Conservation (phyloP, 495 filamentous ascomycete genomes). For the Trichoderma orchidacearum region DNA sequence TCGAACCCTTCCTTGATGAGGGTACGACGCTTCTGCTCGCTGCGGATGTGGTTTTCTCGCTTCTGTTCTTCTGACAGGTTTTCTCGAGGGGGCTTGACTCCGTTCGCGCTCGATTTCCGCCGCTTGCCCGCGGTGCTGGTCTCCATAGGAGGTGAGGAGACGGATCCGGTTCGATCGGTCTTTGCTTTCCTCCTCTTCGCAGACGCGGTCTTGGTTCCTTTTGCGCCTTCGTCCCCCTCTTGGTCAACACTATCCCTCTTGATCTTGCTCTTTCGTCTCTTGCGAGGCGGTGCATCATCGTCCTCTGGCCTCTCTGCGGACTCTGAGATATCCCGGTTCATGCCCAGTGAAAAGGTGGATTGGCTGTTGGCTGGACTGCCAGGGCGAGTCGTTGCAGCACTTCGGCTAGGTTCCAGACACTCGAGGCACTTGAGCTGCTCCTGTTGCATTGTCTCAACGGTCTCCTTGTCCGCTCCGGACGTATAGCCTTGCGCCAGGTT, state of each 20-base stretch:
- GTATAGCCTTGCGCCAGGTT: constrained; percentile 39
- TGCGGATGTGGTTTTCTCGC: constrained; percentile 74
- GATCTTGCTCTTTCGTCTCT: constrained; percentile 34
- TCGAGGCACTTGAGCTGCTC: constrained; percentile 39
- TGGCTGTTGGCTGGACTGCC: constrained; percentile 38
- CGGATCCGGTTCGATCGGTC: constrained; percentile 4
- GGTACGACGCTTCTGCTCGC: constrained; percentile 74
- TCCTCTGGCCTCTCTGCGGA: background rate
- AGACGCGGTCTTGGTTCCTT: background rate
- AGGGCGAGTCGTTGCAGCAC: constrained; percentile 42
- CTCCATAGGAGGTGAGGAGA: background rate
- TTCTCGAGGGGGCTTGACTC: constrained; percentile 44
- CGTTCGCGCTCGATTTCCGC: constrained; percentile 10
- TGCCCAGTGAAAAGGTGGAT: constrained; percentile 2
- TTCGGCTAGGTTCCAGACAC: constrained; percentile 36
- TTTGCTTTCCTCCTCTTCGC: constrained; percentile 1
- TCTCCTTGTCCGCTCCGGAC: constrained; percentile 36
- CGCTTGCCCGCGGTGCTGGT: constrained; percentile 9
- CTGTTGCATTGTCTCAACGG: constrained; percentile 39
- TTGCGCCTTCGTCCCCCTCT: constrained; percentile 6
- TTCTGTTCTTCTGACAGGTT: constrained; percentile 79
- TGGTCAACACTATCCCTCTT: constrained; percentile 10
- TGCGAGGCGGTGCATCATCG: constrained; percentile 17
- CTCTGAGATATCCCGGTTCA: background rate
- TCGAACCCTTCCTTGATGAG: constrained; percentile 68